Base-by-base conservation (phyloP, 1,284 basidiomycete genomes). In the Ustilago trichophora region DNA sequence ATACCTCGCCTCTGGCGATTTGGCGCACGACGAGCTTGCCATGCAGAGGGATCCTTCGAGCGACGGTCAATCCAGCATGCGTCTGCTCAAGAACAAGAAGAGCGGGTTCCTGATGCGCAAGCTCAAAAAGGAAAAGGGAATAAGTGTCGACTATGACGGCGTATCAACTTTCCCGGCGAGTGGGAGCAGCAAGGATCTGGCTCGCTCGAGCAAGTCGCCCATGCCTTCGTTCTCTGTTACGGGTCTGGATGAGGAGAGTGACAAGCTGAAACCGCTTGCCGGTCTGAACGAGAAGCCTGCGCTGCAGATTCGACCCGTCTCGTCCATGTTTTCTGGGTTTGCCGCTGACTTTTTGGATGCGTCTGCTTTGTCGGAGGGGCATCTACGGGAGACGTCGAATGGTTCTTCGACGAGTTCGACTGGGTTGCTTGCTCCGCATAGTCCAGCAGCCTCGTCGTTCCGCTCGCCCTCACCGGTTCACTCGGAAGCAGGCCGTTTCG, bases 21-120 rank as follows among this genome's bases (percentile, higher is more conserved):
- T 45, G 19, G 27, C 36, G 16, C 36, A 52, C 32, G 60, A 64
- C 16, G 60, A 57, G 15, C n/a, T 49, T 12, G 49, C 24, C n/a
- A 52, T 62, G 57, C 43, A 38, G 18, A 54, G 64, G 16, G 59
- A 67, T 13, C 40, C 40, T 21, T 57, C 48, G 19, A 51, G 40
- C 36, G 58, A 57, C 16, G 56, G 48, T 3, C 42, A 59, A 37
- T 53, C 51, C 11, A 56, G 35, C 45, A 27, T 44, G 53, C 60
- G 60, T 6, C 27, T 57, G 48, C 49, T 77, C 43, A 73, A 70
- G 60, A 74, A 68, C 55, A 76, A 76, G 53, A 77, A 76, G 55
- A 74, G 72, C 43, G 69, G 72, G 21, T 73, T 75, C 54, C 45
- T 77, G 15, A 19, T 64, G 36, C 60, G 70, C 27, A 75, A 68